phyloP scores from a whole-genome alignment of 352 stramenopile genomes.

The Phytopythium montanum region DNA sequence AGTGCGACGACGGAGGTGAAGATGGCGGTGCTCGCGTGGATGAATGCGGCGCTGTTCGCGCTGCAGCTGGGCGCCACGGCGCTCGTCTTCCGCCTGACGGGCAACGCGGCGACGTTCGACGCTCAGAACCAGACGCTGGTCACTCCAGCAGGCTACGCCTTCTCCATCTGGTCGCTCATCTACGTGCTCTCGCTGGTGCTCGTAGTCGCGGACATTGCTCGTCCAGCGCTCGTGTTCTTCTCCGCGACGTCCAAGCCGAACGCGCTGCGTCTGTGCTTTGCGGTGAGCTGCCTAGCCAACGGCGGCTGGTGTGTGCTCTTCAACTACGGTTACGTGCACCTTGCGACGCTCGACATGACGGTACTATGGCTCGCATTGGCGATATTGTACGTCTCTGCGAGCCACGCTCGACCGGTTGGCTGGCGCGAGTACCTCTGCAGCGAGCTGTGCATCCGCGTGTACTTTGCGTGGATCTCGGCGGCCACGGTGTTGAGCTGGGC shows the following conservation, averaged over 20 bases:
- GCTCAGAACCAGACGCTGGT: conserved; percentile 40
- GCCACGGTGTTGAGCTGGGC: conserved; percentile 51
- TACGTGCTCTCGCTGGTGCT: conserved; percentile 59
- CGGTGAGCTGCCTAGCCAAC: conserved; percentile 45
- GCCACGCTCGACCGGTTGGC: conserved; percentile 40
- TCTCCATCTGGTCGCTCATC: conserved; percentile 68
- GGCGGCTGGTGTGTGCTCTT: conserved; percentile 52
- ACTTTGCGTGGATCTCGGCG: conserved; percentile 63
- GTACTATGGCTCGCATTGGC: conserved; percentile 58
- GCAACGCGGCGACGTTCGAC: conserved; percentile 20
- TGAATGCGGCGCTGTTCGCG: conserved; percentile 53
- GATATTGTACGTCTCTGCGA: conserved; percentile 64
- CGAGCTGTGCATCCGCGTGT: conserved; percentile 57
- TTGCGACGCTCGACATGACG: conserved; percentile 41
- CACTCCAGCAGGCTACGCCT: conserved; percentile 48
- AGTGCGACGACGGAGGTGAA: not conserved
- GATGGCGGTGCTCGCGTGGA: conserved; percentile 23
- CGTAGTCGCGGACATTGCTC: conserved; percentile 49
- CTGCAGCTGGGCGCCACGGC: conserved; percentile 48
- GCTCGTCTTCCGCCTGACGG: conserved; percentile 21
- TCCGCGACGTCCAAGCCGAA: conserved; percentile 35
- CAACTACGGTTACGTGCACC: conserved; percentile 28
- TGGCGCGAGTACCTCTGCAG: conserved; percentile 60
- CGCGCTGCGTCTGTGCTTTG: conserved; percentile 30
- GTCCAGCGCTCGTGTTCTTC: conserved; percentile 45